Conservation (phyloP, 208 protist species). For the Wallacemonas collosoma region DNA sequence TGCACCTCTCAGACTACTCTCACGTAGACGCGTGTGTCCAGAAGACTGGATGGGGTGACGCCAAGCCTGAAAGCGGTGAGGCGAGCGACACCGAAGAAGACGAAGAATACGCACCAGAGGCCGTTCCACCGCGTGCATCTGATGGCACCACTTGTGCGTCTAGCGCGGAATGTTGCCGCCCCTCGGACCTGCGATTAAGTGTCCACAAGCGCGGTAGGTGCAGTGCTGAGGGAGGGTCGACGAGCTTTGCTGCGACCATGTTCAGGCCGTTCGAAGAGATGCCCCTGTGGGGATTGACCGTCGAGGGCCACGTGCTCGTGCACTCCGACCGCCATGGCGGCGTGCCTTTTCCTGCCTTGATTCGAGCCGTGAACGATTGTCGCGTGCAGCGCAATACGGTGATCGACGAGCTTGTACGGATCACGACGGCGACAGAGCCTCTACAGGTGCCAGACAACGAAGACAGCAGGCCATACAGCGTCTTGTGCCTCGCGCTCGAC, state of each 20-base stretch:
- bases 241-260: not conserved
- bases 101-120: conserved; percentile 31
- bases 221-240: not conserved
- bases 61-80: too few relatives aligned
- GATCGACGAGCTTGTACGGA: not conserved
- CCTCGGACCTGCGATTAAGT: conserved; percentile 12
- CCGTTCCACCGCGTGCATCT: not conserved
- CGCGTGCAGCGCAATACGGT: conserved; percentile 4
- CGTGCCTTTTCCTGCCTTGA: conserved; percentile 20
- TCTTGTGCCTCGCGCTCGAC: conserved; percentile 28
- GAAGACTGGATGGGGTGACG: too few relatives aligned
- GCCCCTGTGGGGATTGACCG: conserved; percentile 11
- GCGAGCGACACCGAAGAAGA: conserved; percentile 30
- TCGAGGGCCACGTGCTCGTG: conserved; percentile 3
- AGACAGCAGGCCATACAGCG: not conserved
- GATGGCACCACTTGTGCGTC: not conserved
- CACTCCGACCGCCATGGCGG: not conserved
- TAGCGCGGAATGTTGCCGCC: not conserved
- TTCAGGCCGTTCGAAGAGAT: not conserved
- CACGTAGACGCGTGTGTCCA: too few relatives aligned
- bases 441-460: conserved; percentile 1
- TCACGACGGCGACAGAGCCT: not conserved
- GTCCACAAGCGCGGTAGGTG: conserved; percentile 1
- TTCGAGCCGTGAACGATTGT: conserved; percentile 20
- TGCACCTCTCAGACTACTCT: too few relatives aligned